These are phyloP conservation scores for Syzygium oleosum DNA, from an alignment of 345 rosid genomes.

Conservation along the genomic window DNA sequence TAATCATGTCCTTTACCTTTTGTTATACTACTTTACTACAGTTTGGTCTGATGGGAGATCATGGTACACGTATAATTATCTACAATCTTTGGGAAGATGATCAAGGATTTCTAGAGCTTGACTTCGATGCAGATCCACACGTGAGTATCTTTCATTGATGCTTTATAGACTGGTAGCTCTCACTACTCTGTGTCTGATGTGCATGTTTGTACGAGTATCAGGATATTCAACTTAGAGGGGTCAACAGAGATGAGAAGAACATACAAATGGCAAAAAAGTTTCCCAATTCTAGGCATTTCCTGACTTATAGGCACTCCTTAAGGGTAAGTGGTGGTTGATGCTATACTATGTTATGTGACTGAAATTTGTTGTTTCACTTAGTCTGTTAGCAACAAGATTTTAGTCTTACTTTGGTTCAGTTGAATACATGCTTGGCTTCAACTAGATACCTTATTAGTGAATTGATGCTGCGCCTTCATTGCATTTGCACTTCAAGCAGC, in stretches of 20 bases:
- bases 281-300: conserved; percentile 82
- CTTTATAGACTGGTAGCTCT: neutral
- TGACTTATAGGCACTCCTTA: conserved; percentile 81
- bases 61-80: conserved; percentile 75
- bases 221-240: conserved; percentile 98
- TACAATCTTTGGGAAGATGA: conserved; percentile 98
- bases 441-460: neutral
- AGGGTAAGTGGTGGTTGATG: conserved; percentile 41
- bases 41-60: conserved; percentile 68
- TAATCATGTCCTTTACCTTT: neutral
- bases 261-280: conserved; percentile 70
- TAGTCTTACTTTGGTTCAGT: neutral
- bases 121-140: conserved; percentile 61
- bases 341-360: neutral
- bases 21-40: conserved; percentile 13
- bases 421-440: neutral
- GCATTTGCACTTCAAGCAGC: neutral
- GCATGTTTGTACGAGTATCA: conserved; percentile 17
- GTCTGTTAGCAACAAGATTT: neutral
- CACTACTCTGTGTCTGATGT: neutral
- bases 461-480: neutral
- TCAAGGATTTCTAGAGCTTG: conserved; percentile 74
- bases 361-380: neutral
- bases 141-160: conserved; percentile 31
- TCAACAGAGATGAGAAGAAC: conserved; percentile 87